A percentile compares a stretch with the other conserved stretches of the same genome.
Conservation (phyloP, 192 early-diverging fungal genomes). For the Coemansia asiatica region DNA sequence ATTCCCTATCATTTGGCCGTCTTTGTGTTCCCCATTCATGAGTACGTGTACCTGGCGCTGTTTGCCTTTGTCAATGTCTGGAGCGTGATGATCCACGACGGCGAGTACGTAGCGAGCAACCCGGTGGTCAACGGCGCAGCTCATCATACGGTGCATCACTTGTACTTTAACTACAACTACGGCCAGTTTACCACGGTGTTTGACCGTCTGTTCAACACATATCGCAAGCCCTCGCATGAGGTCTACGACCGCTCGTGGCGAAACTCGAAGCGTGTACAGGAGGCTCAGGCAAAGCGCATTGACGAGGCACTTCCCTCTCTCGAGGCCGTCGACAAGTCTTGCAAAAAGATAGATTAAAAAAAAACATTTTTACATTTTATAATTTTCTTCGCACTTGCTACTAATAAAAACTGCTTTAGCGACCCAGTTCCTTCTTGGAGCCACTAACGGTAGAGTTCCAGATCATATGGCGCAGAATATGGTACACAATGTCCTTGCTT, state of each 20-base stretch:
- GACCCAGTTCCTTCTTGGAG: not conserved
- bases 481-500: constrained; percentile 45
- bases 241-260: constrained; percentile 63
- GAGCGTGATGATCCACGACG: constrained; percentile 98
- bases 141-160: constrained; percentile 96
- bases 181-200: constrained; percentile 98
- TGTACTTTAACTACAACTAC: constrained; percentile 99
- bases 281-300: constrained; percentile 64
- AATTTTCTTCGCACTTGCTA: not conserved
- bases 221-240: constrained; percentile 67
- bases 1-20: constrained; percentile 94
- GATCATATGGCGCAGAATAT: constrained; percentile 38
- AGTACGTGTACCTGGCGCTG: constrained; percentile 80
- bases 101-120: constrained; percentile 71
- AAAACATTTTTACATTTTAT: not conserved
- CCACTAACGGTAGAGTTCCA: not conserved
- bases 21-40: constrained; percentile 88
- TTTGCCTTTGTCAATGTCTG: constrained; percentile 92
- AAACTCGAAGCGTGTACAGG: constrained; percentile 64
- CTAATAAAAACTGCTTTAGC: not conserved
- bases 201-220: constrained; percentile 71
- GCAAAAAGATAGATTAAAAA: constrained; percentile 12
- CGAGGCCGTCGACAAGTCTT: constrained; percentile 7
- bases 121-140: constrained; percentile 82
- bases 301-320: constrained; percentile 51